Evolutionary conservation across 352 stramenopile species (phyloP).

Genomic region (Phytophthora hybrid): DNA sequence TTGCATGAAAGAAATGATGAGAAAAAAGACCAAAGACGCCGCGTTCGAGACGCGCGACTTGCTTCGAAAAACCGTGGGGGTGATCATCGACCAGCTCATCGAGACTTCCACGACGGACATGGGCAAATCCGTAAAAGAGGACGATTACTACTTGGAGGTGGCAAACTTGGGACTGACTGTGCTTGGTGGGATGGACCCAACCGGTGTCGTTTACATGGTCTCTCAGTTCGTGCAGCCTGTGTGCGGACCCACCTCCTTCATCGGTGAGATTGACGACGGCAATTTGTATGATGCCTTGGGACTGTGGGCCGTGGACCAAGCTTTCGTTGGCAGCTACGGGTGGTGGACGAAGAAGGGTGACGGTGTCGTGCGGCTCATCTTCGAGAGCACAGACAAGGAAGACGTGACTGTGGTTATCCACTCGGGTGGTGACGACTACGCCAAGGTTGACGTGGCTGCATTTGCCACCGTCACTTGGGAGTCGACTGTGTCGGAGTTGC

Average conservation of each 20-base stretch:
- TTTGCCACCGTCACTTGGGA: constrained; percentile 47
- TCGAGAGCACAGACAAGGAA: constrained; percentile 45
- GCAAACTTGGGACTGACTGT: constrained; percentile 51
- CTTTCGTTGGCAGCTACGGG: constrained; percentile 53
- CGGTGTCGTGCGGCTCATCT: constrained; percentile 43
- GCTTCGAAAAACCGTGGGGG: constrained; percentile 49
- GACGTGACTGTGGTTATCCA: constrained; percentile 33
- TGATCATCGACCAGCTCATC: constrained; percentile 33
- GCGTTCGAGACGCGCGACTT: constrained; percentile 44
- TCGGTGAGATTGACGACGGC: constrained; percentile 61
- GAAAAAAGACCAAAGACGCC: constrained; percentile 12
- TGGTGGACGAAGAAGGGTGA: constrained; percentile 50
- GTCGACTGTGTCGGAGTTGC: constrained; percentile 38
- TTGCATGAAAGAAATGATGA: constrained; percentile 20
- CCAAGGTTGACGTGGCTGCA: constrained; percentile 45
- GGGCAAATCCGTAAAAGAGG: constrained; percentile 18
- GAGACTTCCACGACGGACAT: constrained; percentile 28
- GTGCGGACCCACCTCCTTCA: constrained; percentile 53
- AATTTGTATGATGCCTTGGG: constrained; percentile 37
- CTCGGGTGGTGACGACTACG: constrained; percentile 44
- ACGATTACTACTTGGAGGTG: constrained; percentile 50
- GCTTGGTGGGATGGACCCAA: constrained; percentile 56
- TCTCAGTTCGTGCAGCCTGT: constrained; percentile 66
- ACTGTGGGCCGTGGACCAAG: constrained; percentile 38
- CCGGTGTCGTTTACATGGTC: constrained; percentile 47